These are phyloP conservation scores for Botrytis cinerea DNA, from an alignment of 2,329 filamentous ascomycete genomes.

Conservation along the genomic window DNA sequence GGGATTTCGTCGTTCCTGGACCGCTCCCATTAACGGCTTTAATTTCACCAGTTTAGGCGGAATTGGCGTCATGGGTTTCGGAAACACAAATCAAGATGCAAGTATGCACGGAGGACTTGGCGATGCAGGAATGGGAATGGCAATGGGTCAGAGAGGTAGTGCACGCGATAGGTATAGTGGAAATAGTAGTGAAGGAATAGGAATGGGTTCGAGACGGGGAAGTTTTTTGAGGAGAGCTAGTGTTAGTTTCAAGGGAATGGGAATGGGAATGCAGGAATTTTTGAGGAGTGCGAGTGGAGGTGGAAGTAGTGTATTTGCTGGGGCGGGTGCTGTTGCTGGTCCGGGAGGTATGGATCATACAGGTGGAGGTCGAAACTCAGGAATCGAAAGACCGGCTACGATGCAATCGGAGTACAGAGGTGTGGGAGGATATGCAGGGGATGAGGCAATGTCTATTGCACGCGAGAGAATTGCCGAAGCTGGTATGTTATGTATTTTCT, in stretches of 20 bases:
- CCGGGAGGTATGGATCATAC: background rate
- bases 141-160: background rate
- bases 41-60: background rate
- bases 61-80: background rate
- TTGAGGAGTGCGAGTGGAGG: background rate
- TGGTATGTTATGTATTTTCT: background rate
- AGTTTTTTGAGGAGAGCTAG: background rate
- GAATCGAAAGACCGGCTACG: background rate
- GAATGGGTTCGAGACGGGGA: background rate
- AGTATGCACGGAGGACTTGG: background rate
- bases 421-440: background rate
- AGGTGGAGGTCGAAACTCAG: too few species aligned
- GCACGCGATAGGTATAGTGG: background rate
- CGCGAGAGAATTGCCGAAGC: background rate
- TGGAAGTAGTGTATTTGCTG: too few species aligned
- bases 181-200: background rate
- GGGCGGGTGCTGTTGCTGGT: background rate
- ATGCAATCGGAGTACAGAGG: background rate
- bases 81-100: background rate
- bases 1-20: background rate
- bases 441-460: background rate
- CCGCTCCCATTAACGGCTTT: background rate
- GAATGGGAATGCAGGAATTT: background rate
- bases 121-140: background rate
- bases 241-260: background rate